phyloP scores from a whole-genome alignment of 1,139 yeast genomes.

The Geotrichum histeridarum region DNA sequence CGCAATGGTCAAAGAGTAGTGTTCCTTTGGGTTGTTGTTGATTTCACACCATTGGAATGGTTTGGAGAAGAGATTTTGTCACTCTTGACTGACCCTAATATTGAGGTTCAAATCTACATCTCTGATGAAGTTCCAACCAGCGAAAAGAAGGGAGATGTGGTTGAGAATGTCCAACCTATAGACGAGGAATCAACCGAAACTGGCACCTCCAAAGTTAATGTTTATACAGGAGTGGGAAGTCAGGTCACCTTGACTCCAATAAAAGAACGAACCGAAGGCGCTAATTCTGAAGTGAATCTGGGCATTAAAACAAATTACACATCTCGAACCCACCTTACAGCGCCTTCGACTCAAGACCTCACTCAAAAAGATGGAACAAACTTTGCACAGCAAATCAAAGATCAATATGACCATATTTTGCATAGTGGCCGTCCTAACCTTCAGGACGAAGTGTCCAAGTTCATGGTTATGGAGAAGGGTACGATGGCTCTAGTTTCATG shows the following conservation, averaged over 20 bases:
- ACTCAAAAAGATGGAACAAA: background rate
- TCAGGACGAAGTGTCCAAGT: constrained; percentile 21
- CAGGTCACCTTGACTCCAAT: background rate
- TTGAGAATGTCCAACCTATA: background rate
- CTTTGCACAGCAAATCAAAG: constrained; percentile 1
- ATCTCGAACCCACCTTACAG: no score
- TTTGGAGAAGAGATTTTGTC: constrained; percentile 34
- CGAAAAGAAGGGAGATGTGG: constrained; percentile 3
- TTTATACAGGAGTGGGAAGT: background rate
- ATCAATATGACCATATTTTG: constrained; percentile 10
- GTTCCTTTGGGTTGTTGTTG: constrained; percentile 51
- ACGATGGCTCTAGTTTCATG: constrained; percentile 28
- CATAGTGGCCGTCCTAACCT: constrained; percentile 24
- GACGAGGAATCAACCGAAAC: background rate
- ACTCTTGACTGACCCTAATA: constrained; percentile 9
- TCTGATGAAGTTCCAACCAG: constrained; percentile 15
- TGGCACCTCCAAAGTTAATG: background rate
- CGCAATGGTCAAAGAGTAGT: constrained; percentile 35
- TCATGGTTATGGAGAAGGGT: constrained; percentile 22
- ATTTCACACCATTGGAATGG: constrained; percentile 45
- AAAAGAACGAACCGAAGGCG: no score
- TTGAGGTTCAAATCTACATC: constrained; percentile 22
- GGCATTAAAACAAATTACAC: no score
- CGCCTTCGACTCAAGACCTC: no score
- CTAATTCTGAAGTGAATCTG: no score